Evolutionary conservation across 805 yeast species (phyloP).

Genomic region (Kodamaea leandrae): DNA sequence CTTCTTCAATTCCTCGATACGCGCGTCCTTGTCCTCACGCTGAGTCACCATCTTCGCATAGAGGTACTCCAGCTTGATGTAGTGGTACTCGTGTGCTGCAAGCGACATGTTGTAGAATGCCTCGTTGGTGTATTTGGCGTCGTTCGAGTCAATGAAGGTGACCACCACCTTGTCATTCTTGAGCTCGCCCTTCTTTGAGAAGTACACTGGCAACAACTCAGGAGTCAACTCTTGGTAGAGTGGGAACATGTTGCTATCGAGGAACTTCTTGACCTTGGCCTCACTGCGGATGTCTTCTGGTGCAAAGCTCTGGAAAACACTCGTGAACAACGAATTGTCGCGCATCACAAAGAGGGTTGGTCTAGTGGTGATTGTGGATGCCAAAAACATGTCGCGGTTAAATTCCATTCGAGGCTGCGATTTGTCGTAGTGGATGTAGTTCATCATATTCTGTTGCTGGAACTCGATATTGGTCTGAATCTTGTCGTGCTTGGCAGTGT

Average conservation of each 20-base stretch:
- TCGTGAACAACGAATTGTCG: conserved; percentile 51
- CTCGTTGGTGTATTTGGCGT: conserved; percentile 30
- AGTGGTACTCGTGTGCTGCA: conserved; percentile 49
- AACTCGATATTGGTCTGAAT: conserved; percentile 37
- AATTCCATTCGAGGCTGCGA: conserved; percentile 31
- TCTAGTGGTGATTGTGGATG: conserved; percentile 53
- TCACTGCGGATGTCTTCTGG: conserved; percentile 60
- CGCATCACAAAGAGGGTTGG: conserved; percentile 65
- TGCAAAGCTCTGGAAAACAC: conserved; percentile 57
- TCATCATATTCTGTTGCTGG: conserved; percentile 42
- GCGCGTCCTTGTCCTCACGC: conserved; percentile 39
- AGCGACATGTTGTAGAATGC: conserved; percentile 40
- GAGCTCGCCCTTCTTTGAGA: conserved; percentile 23
- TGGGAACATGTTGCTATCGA: conserved; percentile 50
- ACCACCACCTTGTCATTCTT: conserved; percentile 47
- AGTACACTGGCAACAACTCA: conserved; percentile 31
- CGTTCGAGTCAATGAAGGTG: conserved; percentile 44
- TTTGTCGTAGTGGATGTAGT: conserved; percentile 44
- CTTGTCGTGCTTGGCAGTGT: conserved; percentile 47
- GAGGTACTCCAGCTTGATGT: conserved; percentile 40
- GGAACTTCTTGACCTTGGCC: conserved; percentile 47
- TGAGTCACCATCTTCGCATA: conserved; percentile 28
- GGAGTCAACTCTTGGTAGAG: conserved; percentile 51
- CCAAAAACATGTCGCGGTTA: conserved; percentile 45
- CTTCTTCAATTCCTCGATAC: conserved; percentile 44